These are phyloP conservation scores for Sphagnurus paluster DNA, from an alignment of 1,284 basidiomycete species.

Conservation along the genomic window DNA sequence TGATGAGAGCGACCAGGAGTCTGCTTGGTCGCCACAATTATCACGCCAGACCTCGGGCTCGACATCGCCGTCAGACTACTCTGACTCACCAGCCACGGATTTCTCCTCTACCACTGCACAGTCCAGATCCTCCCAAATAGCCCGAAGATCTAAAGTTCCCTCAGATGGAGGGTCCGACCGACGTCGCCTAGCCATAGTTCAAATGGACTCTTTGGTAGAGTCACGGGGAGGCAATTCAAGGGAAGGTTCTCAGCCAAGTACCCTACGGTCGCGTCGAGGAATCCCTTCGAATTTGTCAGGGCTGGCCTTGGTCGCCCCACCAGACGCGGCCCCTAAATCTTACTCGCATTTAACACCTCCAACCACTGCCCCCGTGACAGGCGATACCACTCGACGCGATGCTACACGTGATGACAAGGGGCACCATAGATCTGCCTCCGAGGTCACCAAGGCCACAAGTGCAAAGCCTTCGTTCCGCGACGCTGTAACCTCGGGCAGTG, in stretches of 20 bases:
- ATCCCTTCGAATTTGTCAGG: constrained; percentile 46
- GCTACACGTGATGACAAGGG: constrained; percentile 14
- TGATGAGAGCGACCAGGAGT: constrained; percentile 14
- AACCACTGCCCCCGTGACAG: constrained; percentile 42
- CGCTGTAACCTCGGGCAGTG: neutral
- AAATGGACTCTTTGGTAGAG: constrained; percentile 43
- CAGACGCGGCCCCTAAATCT: constrained; percentile 57
- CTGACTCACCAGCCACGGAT: constrained; percentile 35
- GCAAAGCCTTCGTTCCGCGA: constrained; percentile 13
- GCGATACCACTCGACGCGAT: constrained; percentile 19
- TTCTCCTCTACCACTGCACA: constrained; percentile 24
- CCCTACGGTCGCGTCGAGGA: constrained; percentile 43
- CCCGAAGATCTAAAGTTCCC: constrained; percentile 49
- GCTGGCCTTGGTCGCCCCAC: constrained; percentile 66
- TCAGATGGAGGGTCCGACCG: constrained; percentile 62
- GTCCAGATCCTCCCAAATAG: constrained; percentile 24
- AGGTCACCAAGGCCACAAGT: constrained; percentile 7
- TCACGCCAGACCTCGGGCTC: constrained; percentile 33
- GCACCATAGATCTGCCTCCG: constrained; percentile 9
- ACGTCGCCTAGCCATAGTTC: constrained; percentile 64
- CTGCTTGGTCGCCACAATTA: constrained; percentile 11
- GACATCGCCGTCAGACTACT: constrained; percentile 51
- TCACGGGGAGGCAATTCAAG: constrained; percentile 23
- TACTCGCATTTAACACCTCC: constrained; percentile 54
- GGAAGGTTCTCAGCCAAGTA: constrained; percentile 22